These are phyloP conservation scores for Talaromyces sp. DNA, from an alignment of 2,329 filamentous ascomycete species.

Conservation along the genomic window DNA sequence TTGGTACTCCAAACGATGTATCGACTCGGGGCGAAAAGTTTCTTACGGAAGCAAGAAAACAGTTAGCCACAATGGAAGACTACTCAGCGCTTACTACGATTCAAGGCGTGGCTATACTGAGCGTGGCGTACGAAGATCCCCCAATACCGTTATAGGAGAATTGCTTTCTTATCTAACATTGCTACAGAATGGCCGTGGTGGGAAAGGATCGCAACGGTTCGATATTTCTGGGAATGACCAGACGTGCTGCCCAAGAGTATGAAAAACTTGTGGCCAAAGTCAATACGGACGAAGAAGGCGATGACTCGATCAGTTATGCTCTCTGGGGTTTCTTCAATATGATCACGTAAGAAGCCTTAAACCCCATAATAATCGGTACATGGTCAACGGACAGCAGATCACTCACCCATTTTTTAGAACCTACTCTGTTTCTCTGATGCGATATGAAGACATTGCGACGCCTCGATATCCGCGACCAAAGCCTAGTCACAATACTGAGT, in stretches of 20 bases:
- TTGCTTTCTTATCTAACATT: not conserved
- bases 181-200: not conserved
- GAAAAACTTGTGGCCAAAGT: not conserved
- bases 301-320: slow-evolving; percentile 2
- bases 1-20: not conserved
- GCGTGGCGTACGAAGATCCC: not conserved
- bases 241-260: not conserved
- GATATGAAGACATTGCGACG: not conserved
- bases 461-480: slow-evolving; percentile 1
- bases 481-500: not conserved
- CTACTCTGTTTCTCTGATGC: not conserved
- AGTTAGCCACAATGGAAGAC: not conserved
- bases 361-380: not conserved
- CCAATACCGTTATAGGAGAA: not conserved
- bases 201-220: slow-evolving; percentile 5
- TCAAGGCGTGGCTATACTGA: not conserved
- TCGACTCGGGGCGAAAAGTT: slow-evolving; percentile 6
- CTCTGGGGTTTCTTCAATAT: slow-evolving; percentile 11
- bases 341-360: not conserved
- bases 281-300: not conserved
- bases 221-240: slow-evolving; percentile 7
- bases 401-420: not conserved
- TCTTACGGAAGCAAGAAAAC: not conserved
- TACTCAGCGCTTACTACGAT: not conserved
- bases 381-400: not conserved